Conservation (phyloP, 208 protist species). For the Trypanosoma scelopori region DNA sequence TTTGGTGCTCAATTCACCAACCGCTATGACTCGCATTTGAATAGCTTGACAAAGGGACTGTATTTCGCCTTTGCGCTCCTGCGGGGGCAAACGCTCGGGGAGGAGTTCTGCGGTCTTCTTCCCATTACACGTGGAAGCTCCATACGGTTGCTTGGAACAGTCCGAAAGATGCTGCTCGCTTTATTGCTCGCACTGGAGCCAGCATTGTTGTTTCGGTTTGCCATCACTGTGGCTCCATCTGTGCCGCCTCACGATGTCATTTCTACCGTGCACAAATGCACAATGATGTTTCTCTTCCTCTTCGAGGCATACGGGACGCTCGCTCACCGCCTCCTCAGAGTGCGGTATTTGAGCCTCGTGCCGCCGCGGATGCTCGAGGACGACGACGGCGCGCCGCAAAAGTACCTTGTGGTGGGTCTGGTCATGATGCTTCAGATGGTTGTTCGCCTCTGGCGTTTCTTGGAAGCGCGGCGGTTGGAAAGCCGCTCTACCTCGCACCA, state of each 20-base stretch:
- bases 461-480: constrained; percentile 20
- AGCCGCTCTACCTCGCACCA: constrained; percentile 5
- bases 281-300: constrained; percentile 65
- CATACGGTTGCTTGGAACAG: constrained; percentile 43
- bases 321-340: constrained; percentile 54
- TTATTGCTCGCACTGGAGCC: constrained; percentile 61
- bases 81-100: constrained; percentile 74
- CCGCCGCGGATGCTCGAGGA: constrained; percentile 48
- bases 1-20: constrained; percentile 82
- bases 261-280: constrained; percentile 43
- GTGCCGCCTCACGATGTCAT: constrained; percentile 66
- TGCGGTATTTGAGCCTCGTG: constrained; percentile 77
- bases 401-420: constrained; percentile 70
- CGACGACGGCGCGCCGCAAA: constrained; percentile 58
- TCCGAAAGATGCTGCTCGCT: constrained; percentile 55
- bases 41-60: constrained; percentile 43
- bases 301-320: constrained; percentile 82
- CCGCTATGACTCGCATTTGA: constrained; percentile 63
- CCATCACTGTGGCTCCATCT: constrained; percentile 55
- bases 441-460: constrained; percentile 74
- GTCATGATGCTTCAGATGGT: constrained; percentile 72
- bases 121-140: constrained; percentile 48
- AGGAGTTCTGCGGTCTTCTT: constrained; percentile 88
- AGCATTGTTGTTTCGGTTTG: constrained; percentile 42
- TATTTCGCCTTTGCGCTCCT: constrained; percentile 75